phyloP scores from a whole-genome alignment of 345 rosid species.

The Gossypium herbaceum region DNA sequence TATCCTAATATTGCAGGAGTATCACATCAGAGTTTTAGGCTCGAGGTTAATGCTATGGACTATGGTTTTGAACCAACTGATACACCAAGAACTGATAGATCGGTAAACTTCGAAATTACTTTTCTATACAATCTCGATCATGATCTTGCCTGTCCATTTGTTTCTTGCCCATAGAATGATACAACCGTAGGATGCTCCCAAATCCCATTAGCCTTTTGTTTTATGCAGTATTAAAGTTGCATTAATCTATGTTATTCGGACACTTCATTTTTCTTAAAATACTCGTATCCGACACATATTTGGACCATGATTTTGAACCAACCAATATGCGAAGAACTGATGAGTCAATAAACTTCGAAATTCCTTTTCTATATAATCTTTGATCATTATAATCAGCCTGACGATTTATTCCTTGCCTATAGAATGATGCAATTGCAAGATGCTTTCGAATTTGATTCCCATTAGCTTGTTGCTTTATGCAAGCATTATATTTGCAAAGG shows the following conservation, averaged over 20 bases:
- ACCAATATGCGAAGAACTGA: constrained; percentile 87
- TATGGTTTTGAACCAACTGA: constrained; percentile 85
- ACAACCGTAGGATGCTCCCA: neutral
- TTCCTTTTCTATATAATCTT: constrained; percentile 6
- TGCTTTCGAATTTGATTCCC: neutral
- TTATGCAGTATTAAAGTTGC: neutral
- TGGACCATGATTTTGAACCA: constrained; percentile 81
- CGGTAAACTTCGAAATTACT: constrained; percentile 41
- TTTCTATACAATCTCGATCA: neutral
- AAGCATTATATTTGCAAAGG: neutral
- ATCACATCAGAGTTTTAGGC: constrained; percentile 71
- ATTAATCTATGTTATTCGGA: neutral
- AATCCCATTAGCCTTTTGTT: neutral
- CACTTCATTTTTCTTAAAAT: neutral
- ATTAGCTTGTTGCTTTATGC: neutral
- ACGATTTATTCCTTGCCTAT: neutral
- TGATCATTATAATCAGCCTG: neutral
- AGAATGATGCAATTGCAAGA: neutral
- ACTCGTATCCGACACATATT: neutral
- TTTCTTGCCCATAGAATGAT: neutral
- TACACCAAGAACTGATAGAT: constrained; percentile 92
- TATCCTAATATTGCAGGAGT: constrained; percentile 48
- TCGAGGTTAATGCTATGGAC: constrained; percentile 79
- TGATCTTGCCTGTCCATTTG: neutral
- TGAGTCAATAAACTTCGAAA: constrained; percentile 55